Base-by-base conservation (phyloP, 202 grass and related monocot genomes). In the Brachypodium distachyon region DNA sequence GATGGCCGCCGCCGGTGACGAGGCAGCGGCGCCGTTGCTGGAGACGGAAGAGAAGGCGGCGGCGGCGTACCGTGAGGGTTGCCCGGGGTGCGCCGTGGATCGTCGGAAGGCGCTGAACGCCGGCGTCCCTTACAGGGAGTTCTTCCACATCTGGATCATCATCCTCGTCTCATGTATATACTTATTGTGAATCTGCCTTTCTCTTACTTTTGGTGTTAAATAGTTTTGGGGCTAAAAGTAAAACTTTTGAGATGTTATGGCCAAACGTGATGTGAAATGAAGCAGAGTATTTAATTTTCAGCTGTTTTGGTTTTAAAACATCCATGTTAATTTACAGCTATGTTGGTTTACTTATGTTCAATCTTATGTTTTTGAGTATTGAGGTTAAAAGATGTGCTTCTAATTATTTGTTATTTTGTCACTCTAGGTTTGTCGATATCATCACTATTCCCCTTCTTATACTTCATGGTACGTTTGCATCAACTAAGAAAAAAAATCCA, bases 401-500 rank as follows among this genome's bases (percentile, higher is more conserved):
- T 81, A 51, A 81, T 59, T 42, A 14, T 46, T 70, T 28, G 19
- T n/a, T n/a, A n/a, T n/a, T n/a, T n/a, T n/a, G n/a, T n/a, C n/a
- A n/a, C n/a, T 85, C 44, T 85, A 83, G 85, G 73, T 80, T 73
- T 92, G 23, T 77, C 82, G 23, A 80, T 82, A 72, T 76, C 76
- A 50, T 87, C 84, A 17, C 43, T 91, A 57, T 91, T 87, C 72
- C 88, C 88, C 22, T 91, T 77, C 81, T 67, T 91, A 61, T 91
- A 91, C 74, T 91, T 28, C 53, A 57, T 57, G 53, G 53, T 57
- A 57, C 12, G 53, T 12, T 55, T 12, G 11, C 11, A 55, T 55
- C 51, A n/a, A n/a, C n/a, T n/a, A n/a, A n/a, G n/a, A n/a, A n/a
- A n/a, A n/a, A n/a, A n/a, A n/a, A n/a, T n/a, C n/a, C n/a, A n/a